Percentiles rank a stretch among this genome's conserved stretches.
phyloP scores from a whole-genome alignment of 2,329 filamentous ascomycete genomes.

The Waltergamsia citrina region DNA sequence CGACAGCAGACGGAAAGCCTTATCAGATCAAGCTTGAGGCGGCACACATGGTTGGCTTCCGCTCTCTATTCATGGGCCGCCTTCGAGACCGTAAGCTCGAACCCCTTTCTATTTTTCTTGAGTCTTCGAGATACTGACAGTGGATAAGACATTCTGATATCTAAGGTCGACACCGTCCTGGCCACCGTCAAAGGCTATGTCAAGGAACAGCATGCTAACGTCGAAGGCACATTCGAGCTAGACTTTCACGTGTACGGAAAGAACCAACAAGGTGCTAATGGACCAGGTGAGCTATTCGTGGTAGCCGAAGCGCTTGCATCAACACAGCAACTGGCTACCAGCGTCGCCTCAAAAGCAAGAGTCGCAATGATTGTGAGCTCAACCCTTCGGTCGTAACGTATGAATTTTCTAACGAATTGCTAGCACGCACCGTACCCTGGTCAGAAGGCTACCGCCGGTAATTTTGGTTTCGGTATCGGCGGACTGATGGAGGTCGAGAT shows the following conservation, averaged over 20 bases:
- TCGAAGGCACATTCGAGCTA: conserved; percentile 7
- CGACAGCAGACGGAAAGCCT: conserved; percentile 2
- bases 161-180: conserved; percentile 23
- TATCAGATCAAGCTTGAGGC: conserved; percentile 40
- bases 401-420: background rate
- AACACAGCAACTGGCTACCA: conserved; percentile 32
- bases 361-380: conserved; percentile 18
- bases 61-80: conserved; percentile 30
- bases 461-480: conserved; percentile 29
- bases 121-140: background rate
- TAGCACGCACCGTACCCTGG: conserved; percentile 35
- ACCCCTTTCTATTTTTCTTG: background rate
- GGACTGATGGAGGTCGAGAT: conserved; percentile 16
- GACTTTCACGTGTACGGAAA: conserved; percentile 30
- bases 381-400: conserved; percentile 17
- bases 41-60: conserved; percentile 27
- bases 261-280: background rate
- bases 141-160: conserved; percentile 16
- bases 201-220: conserved; percentile 5
- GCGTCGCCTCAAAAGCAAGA: conserved; percentile 16
- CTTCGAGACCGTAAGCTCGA: conserved; percentile 3
- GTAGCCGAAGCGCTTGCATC: conserved; percentile 35
- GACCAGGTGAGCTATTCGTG: conserved; percentile 27
- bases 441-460: conserved; percentile 42
- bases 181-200: conserved; percentile 8